phyloP scores from a whole-genome alignment of 768 basidiomycete species.

The Xerocomellus dryophilus region DNA sequence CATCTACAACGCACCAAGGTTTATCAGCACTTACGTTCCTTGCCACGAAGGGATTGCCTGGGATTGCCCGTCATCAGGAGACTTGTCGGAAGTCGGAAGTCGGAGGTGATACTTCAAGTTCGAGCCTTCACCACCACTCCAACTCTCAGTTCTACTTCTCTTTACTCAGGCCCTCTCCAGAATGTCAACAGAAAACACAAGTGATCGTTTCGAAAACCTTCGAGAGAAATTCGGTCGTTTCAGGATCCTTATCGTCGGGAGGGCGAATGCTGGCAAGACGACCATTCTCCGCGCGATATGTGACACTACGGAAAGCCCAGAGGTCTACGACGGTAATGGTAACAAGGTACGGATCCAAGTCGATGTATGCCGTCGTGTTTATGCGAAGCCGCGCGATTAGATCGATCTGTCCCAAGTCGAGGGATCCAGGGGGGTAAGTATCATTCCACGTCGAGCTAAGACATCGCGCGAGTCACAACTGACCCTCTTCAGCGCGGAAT shows the following conservation, averaged over 20 bases:
- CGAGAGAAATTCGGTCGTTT: too few relatives aligned
- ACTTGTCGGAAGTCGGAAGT: too few relatives aligned
- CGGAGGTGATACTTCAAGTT: too few relatives aligned
- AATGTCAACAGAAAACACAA: too few relatives aligned
- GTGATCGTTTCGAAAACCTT: too few relatives aligned
- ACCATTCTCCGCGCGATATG: constrained; percentile 3
- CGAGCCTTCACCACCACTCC: not conserved
- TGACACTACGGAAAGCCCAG: not conserved
- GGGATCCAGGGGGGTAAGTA: not conserved
- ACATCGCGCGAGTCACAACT: too few relatives aligned
- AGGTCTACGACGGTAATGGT: constrained; percentile 1
- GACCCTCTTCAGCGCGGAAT: not conserved
- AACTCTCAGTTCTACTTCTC: not conserved
- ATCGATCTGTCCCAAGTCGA: constrained; percentile 3
- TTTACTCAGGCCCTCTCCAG: too few relatives aligned
- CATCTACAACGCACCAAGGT: too few relatives aligned
- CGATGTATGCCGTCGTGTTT: not conserved
- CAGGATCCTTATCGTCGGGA: not conserved
- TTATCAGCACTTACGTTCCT: too few relatives aligned
- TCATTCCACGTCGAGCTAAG: too few relatives aligned
- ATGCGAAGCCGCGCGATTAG: not conserved
- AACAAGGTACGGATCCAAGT: not conserved
- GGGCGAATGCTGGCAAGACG: constrained; percentile 7
- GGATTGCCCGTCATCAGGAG: too few relatives aligned
- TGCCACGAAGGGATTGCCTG: too few relatives aligned